These are phyloP conservation scores for Annulohypoxylon truncatum DNA, from an alignment of 2,329 filamentous ascomycete species.

Conservation along the genomic window DNA sequence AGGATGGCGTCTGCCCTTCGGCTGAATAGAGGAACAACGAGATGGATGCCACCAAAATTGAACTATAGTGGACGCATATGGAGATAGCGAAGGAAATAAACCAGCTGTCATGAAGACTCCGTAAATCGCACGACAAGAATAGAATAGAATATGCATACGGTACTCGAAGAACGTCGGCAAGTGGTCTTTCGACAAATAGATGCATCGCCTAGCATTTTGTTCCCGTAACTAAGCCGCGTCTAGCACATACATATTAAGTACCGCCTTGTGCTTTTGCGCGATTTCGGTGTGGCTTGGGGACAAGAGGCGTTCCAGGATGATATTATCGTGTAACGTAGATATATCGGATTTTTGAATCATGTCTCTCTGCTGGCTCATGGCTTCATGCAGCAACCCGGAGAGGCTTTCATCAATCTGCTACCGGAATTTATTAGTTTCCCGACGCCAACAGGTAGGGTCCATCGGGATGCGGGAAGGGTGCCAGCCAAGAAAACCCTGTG, in stretches of 20 bases:
- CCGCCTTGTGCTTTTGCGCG: slow-evolving; percentile 16
- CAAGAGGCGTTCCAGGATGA: slow-evolving; percentile 15
- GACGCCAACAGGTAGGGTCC: slow-evolving; percentile 24
- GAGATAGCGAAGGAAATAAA: background rate
- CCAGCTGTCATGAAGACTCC: background rate
- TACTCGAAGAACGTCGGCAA: slow-evolving; percentile 1
- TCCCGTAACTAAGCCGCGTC: slow-evolving; percentile 13
- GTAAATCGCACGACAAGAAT: background rate
- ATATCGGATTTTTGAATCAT: slow-evolving; percentile 23
- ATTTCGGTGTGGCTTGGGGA: slow-evolving; percentile 35
- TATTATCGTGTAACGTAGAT: slow-evolving; percentile 34
- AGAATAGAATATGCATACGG: background rate
- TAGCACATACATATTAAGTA: slow-evolving; percentile 3
- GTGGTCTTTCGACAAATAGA: background rate
- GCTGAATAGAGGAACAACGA: background rate
- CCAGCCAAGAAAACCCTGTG: slow-evolving; percentile 26
- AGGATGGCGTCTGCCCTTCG: background rate
- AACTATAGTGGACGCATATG: background rate
- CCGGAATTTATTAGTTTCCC: slow-evolving; percentile 25
- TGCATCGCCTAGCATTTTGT: slow-evolving; percentile 9
- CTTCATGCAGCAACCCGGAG: slow-evolving; percentile 27
- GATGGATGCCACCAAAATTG: background rate
- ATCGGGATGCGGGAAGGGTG: slow-evolving; percentile 20
- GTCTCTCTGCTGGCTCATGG: slow-evolving; percentile 17
- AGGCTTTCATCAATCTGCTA: slow-evolving; percentile 29